Percentiles rank a stretch among this genome's conserved stretches.
Evolutionary conservation across 192 early-diverging fungal genomes (phyloP).

Genomic region (Mortierella claussenii): DNA sequence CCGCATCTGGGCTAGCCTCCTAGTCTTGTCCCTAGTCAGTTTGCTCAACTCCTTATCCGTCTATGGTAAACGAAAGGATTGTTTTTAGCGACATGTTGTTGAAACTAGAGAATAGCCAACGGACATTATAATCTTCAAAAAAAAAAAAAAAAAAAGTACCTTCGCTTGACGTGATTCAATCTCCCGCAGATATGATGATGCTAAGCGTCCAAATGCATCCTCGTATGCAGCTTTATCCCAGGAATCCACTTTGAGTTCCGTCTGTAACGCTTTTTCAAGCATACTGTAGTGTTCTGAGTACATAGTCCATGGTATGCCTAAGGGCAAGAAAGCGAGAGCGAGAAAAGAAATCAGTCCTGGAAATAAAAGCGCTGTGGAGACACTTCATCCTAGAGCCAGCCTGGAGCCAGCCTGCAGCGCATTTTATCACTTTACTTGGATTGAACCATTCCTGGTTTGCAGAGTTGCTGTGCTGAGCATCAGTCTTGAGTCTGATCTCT

Average conservation of each 20-base stretch:
- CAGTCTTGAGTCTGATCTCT: slow-evolving; percentile 5
- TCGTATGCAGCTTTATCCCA: slow-evolving; percentile 22
- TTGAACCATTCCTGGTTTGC: slow-evolving; percentile 4
- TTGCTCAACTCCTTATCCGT: slow-evolving; percentile 30
- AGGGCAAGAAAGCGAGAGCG: background rate
- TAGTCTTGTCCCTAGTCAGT: slow-evolving; percentile 24
- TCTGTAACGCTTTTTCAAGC: slow-evolving; percentile 6
- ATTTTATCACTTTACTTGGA: slow-evolving; percentile 27
- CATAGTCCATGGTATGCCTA: slow-evolving; percentile 29
- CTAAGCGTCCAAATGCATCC: slow-evolving; percentile 21
- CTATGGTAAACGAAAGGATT: slow-evolving; percentile 17
- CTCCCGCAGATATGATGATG: slow-evolving; percentile 15
- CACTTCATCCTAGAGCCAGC: too few relatives aligned
- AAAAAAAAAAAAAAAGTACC: slow-evolving; percentile 4
- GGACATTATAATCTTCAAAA: too few relatives aligned
- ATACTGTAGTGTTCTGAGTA: slow-evolving; percentile 21
- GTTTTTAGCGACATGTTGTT: too few relatives aligned
- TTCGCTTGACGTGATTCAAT: slow-evolving; percentile 19
- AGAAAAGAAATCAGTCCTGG: background rate
- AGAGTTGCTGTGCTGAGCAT: background rate
- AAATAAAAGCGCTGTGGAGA: too few relatives aligned
- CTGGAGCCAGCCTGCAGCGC: too few relatives aligned
- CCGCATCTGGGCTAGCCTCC: slow-evolving; percentile 33
- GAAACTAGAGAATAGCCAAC: too few relatives aligned
- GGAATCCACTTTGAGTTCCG: slow-evolving; percentile 1